A percentile compares a stretch with the other conserved stretches of the same genome.
phyloP scores from a whole-genome alignment of 164 flowering plant genomes.

The Chimonanthus praecox region DNA sequence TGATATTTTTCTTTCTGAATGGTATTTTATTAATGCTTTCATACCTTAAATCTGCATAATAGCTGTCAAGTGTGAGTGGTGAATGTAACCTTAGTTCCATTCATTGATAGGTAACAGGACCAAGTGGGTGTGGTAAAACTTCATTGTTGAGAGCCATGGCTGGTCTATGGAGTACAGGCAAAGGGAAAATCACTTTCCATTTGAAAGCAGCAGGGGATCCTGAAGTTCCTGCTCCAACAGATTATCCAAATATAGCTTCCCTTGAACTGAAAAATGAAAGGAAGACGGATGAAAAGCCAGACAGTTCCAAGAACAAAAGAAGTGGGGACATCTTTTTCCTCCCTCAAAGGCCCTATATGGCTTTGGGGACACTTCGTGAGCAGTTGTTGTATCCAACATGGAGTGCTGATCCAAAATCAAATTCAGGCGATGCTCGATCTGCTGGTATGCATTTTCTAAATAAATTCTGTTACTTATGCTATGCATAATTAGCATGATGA shows the following conservation, averaged over 20 bases:
- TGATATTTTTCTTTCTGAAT: conserved; percentile 14
- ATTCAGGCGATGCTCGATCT: conserved; percentile 23
- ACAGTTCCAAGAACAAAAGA: conserved; percentile 21
- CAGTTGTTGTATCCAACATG: conserved; percentile 95
- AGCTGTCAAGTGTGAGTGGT: background rate
- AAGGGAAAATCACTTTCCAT: conserved; percentile 66
- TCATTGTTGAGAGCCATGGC: conserved; percentile 89
- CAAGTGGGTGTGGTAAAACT: conserved; percentile 98
- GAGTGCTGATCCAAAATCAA: conserved; percentile 32
- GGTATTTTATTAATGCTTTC: background rate
- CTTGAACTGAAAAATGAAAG: conserved; percentile 13
- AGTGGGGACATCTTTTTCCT: conserved; percentile 63
- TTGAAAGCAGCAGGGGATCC: conserved; percentile 27
- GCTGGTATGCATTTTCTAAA: conserved; percentile 38
- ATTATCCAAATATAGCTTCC: conserved; percentile 24
- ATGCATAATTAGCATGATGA: background rate
- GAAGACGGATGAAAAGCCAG: conserved; percentile 10
- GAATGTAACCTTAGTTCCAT: background rate
- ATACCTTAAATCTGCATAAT: background rate
- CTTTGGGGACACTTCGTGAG: conserved; percentile 88
- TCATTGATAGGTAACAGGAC: conserved; percentile 62
- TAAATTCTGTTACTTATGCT: background rate
- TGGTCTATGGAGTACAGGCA: conserved; percentile 90
- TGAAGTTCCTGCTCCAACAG: conserved; percentile 19
- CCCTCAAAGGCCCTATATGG: conserved; percentile 98